Conservation (phyloP, 805 yeast species). For the Saturnispora ahearnii region DNA sequence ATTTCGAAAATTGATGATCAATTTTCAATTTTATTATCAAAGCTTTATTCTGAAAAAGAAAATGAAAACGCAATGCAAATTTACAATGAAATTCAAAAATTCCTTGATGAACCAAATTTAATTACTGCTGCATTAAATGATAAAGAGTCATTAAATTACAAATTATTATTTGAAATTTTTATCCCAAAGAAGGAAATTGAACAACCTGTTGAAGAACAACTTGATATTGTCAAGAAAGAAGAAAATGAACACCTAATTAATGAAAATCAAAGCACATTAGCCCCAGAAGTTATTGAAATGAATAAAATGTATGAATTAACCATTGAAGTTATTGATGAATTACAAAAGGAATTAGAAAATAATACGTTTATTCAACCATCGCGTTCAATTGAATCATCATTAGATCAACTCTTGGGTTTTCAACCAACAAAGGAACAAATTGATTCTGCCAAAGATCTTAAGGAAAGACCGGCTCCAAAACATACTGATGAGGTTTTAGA, state of each 20-base stretch:
- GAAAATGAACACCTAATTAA: conserved; percentile 10
- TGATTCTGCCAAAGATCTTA: conserved; percentile 42
- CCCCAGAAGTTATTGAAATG: conserved; percentile 17
- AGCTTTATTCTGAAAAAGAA: conserved; percentile 9
- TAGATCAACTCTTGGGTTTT: conserved; percentile 27
- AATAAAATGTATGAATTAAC: conserved; percentile 25
- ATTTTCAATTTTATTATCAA: conserved; percentile 13
- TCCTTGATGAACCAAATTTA: conserved; percentile 15
- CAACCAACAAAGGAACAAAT: conserved; percentile 60
- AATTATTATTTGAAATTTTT: conserved; percentile 13
- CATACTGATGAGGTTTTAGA: conserved; percentile 62
- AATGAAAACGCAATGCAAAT: conserved; percentile 14
- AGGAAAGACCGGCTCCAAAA: conserved; percentile 48
- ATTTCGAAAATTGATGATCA: conserved; percentile 19
- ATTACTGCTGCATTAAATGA: conserved; percentile 19
- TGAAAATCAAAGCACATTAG: conserved; percentile 20
- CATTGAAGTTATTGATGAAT: conserved; percentile 23
- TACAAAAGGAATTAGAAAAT: conserved; percentile 21
- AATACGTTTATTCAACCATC: conserved; percentile 19
- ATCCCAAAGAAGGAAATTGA: conserved; percentile 1
- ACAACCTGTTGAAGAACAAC: neutral
- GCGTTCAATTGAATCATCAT: conserved; percentile 12
- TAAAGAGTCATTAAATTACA: conserved; percentile 18
- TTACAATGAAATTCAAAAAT: conserved; percentile 16
- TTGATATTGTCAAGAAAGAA: neutral